Conservation (phyloP, 163 green algal genomes). For the Chlamydomonas reinhardtii region DNA sequence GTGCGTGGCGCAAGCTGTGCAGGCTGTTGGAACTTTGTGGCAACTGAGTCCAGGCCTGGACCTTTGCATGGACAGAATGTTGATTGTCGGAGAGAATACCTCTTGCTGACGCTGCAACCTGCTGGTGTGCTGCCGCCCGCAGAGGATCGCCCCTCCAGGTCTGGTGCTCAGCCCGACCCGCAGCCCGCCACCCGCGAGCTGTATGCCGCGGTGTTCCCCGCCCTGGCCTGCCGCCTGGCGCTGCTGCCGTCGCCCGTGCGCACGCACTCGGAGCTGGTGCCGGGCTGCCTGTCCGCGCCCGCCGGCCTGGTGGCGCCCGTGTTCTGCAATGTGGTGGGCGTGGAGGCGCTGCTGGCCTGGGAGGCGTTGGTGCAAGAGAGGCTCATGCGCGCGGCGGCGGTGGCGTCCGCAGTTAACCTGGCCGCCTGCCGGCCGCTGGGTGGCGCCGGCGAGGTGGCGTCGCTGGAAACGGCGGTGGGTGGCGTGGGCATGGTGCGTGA, state of each 20-base stretch:
- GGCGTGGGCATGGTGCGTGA: not conserved
- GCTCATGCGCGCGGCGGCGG: not conserved
- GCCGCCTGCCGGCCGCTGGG: not conserved
- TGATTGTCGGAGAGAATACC: too few species aligned
- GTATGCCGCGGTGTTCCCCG: not conserved
- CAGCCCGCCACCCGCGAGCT: not conserved
- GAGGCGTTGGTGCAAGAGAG: not conserved
- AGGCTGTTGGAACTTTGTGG: too few species aligned
- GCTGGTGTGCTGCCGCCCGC: too few species aligned
- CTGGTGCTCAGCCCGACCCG: too few species aligned
- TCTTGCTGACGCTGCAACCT: too few species aligned
- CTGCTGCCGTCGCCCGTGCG: not conserved
- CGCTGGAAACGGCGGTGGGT: too few species aligned
- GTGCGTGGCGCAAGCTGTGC: too few species aligned
- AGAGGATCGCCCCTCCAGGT: too few species aligned
- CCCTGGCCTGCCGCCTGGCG: not conserved
- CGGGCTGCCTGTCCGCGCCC: conserved; percentile 5
- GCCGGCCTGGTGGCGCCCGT: conserved; percentile 9
- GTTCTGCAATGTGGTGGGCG: conserved; percentile 14
- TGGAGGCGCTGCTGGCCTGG: conserved; percentile 7
- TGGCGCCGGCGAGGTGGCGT: too few species aligned
- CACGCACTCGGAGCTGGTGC: not conserved
- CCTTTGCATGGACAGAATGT: too few species aligned
- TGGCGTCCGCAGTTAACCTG: not conserved
- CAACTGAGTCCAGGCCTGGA: too few species aligned